These are phyloP conservation scores for Leccinellum rugosiceps DNA, from an alignment of 768 basidiomycete genomes.

Conservation along the genomic window DNA sequence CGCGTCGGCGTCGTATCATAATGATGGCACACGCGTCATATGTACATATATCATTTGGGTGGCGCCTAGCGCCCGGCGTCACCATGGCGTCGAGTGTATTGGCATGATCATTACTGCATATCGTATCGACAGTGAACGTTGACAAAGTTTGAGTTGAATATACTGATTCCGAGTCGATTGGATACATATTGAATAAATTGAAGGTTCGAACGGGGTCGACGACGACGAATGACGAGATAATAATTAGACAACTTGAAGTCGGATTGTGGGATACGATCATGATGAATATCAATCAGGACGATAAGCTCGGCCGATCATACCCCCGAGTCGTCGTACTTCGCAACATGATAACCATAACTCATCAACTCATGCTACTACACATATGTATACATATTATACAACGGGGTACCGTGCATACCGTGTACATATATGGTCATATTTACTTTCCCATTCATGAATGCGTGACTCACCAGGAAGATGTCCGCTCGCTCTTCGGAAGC, in stretches of 20 bases:
- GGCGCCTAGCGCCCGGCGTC: not conserved
- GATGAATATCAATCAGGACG: not conserved
- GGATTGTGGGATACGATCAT: too few species aligned
- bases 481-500: too few species aligned
- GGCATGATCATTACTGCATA: not conserved
- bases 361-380: too few species aligned
- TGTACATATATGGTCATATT: not conserved
- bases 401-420: not conserved
- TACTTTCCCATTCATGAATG: not conserved
- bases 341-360: not conserved
- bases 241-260: not conserved
- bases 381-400: too few species aligned
- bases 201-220: not conserved
- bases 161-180: not conserved
- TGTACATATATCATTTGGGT: not conserved
- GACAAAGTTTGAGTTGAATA: not conserved
- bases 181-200: not conserved
- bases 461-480: too few species aligned
- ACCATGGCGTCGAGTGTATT: not conserved
- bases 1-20: not conserved
- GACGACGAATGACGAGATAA: not conserved
- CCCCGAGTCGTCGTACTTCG: not conserved
- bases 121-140: not conserved
- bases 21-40: not conserved
- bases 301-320: not conserved